Percentiles rank a stretch among this genome's conserved stretches.
Evolutionary conservation across 2,329 filamentous ascomycete genomes (phyloP).

Genomic region (Curvularia hawaiiensis): DNA sequence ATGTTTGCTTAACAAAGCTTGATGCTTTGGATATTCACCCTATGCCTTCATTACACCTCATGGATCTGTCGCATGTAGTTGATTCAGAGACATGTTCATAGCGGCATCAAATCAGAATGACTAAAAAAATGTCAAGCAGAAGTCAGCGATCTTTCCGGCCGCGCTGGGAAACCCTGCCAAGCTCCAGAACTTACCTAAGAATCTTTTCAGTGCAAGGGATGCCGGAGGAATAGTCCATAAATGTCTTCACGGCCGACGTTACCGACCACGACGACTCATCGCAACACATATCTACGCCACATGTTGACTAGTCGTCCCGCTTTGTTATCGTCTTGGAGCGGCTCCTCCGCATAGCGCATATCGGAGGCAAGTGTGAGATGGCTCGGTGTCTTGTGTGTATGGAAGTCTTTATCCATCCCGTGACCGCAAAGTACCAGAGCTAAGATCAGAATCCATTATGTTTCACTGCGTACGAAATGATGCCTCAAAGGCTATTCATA

Average conservation of each 20-base stretch:
- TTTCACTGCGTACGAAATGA: neutral
- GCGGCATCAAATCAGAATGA: neutral
- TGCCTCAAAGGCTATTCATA: neutral
- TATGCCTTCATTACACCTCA: neutral
- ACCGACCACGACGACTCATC: neutral
- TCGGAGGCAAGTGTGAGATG: neutral
- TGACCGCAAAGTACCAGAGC: neutral
- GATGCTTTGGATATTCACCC: neutral
- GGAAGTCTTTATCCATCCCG: conserved; percentile 3
- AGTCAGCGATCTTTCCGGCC: neutral
- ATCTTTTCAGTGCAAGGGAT: conserved; percentile 1
- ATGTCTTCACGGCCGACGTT: neutral
- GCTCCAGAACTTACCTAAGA: neutral
- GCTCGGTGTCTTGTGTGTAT: neutral
- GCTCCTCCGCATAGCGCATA: neutral
- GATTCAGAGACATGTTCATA: neutral
- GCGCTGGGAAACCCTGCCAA: conserved; percentile 1
- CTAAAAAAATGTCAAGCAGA: neutral
- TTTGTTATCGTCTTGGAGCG: conserved; percentile 7
- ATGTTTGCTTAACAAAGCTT: neutral
- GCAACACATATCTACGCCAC: neutral
- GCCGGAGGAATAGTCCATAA: neutral
- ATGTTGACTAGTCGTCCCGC: neutral
- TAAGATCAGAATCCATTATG: neutral
- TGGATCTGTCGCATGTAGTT: too few species aligned